Conservation (phyloP, 345 rosid species). For the Camelina laxa region DNA sequence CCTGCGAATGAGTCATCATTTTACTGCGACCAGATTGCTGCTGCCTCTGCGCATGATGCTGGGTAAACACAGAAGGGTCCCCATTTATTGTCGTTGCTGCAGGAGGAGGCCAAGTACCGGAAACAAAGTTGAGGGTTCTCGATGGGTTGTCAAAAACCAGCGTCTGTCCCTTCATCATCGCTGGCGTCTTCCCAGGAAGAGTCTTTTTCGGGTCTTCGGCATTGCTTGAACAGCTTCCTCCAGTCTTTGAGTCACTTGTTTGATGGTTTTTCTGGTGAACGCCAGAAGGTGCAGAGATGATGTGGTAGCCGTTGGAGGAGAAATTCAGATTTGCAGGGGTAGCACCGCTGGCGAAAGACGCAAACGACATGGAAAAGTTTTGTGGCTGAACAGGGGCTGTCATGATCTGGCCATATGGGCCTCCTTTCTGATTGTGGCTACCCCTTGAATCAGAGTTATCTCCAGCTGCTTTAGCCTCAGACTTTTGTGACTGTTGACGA, state of each 20-base stretch:
- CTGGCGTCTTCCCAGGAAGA: constrained; percentile 43
- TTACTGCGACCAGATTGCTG: constrained; percentile 51
- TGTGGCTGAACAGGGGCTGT: constrained; percentile 49
- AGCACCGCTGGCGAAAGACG: constrained; percentile 48
- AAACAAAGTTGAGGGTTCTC: constrained; percentile 53
- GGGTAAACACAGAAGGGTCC: constrained; percentile 43
- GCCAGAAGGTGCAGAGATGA: constrained; percentile 43
- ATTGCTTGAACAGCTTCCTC: constrained; percentile 41
- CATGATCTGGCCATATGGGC: constrained; percentile 50
- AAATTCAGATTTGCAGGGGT: constrained; percentile 53
- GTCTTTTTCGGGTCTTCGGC: constrained; percentile 48
- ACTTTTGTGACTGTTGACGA: constrained; percentile 49
- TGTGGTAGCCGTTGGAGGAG: constrained; percentile 56
- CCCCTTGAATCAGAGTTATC: constrained; percentile 44
- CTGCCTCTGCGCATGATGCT: constrained; percentile 47
- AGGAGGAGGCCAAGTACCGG: constrained; percentile 58
- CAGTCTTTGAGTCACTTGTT: constrained; percentile 51
- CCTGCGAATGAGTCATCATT: constrained; percentile 38
- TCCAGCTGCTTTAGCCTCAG: constrained; percentile 46
- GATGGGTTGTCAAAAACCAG: constrained; percentile 60
- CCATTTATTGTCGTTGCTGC: constrained; percentile 30
- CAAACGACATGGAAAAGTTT: constrained; percentile 57
- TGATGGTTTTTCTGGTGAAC: constrained; percentile 51
- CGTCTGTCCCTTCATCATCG: constrained; percentile 46
- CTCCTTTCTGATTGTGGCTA: constrained; percentile 40